Base-by-base conservation (phyloP, 768 basidiomycete species). In the Exsudoporus frostii region DNA sequence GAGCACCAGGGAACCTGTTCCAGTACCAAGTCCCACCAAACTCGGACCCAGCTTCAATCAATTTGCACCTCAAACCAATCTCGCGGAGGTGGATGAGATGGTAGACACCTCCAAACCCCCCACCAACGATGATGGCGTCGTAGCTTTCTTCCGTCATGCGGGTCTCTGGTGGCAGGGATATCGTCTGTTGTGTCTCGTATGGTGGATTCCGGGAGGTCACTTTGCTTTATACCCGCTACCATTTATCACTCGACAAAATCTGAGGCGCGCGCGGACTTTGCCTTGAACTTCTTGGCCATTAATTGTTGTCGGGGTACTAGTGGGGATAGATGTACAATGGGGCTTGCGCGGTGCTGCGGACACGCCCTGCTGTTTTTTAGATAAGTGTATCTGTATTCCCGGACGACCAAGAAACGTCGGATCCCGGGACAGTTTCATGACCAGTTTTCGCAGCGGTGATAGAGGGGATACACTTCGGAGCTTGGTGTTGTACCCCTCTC, bases 21-120 rank as follows among this genome's bases (percentile, higher is more conserved):
- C 57, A 59, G 27, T 54, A 59, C 57, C 55, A 61, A 5, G 53
- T 57, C 0, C 60, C 60, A 7, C 60, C 60, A 11, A 60, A 20
- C 17, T 51, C 47, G 7, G 59, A 43, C n/a, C 44, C 59, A 0
- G 47, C 47, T 14, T 60, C 59, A 25, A 38, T 51, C 6, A 55
- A 7, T 39, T 46, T 56, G 54, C 56, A 57, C 4, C 7, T 27
- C 19, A 48, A 51, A 9, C 54, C 56, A 6, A 24, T 25, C 25
- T 44, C 22, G 13, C 57, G 41, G 14, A 57, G 37, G 36, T 56
- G 49, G 30, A 56, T 40, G 9, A 57, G 54, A 7, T 48, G 49
- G 24, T 51, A 40, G 19, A 56, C 13, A 17, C 54, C 54, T 22
- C 17, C 30, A 2, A 57, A 57, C 13, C 56, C 53, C 2, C n/a